Conservation (phyloP, 2,329 filamentous ascomycete species). For the Lecanosticta acicola region DNA sequence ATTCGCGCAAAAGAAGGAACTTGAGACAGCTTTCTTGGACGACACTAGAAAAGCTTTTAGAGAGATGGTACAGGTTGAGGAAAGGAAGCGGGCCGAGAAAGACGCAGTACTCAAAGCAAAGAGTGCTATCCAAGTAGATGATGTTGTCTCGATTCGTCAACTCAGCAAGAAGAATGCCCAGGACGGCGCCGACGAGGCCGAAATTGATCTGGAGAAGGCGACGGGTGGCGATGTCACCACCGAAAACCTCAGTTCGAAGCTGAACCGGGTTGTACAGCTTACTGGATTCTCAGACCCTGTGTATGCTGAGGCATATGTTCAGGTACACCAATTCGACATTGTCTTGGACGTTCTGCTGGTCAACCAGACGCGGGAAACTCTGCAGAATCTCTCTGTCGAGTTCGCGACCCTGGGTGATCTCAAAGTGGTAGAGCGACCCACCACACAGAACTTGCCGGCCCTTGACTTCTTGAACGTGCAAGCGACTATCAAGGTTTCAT, state of each 20-base stretch:
- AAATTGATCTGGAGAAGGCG: slow-evolving; percentile 85
- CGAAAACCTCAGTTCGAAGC: slow-evolving; percentile 86
- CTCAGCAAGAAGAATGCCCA: slow-evolving; percentile 82
- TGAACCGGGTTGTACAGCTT: slow-evolving; percentile 91
- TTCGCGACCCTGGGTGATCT: slow-evolving; percentile 97
- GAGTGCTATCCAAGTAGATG: slow-evolving; percentile 89
- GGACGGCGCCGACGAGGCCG: slow-evolving; percentile 75
- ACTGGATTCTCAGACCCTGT: slow-evolving; percentile 98
- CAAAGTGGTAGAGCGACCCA: slow-evolving; percentile 94
- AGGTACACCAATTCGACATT: slow-evolving; percentile 98
- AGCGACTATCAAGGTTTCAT: slow-evolving; percentile 97
- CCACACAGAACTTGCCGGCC: slow-evolving; percentile 88
- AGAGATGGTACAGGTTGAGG: slow-evolving; percentile 93
- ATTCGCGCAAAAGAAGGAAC: slow-evolving; percentile 80
- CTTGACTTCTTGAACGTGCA: slow-evolving; percentile 98
- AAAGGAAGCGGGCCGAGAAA: slow-evolving; percentile 95
- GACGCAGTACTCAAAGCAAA: slow-evolving; percentile 90
- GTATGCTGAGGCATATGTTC: slow-evolving; percentile 98
- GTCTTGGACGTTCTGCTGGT: slow-evolving; percentile 92
- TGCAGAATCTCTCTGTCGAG: slow-evolving; percentile 95
- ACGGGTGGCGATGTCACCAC: slow-evolving; percentile 80
- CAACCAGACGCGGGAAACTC: slow-evolving; percentile 92
- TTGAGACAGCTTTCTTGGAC: slow-evolving; percentile 87
- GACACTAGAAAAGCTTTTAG: slow-evolving; percentile 94
- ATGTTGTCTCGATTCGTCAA: slow-evolving; percentile 87